Percentiles rank a stretch among this genome's conserved stretches.
phyloP scores from a whole-genome alignment of 1,139 yeast species.

The Williopsis jadinii region DNA sequence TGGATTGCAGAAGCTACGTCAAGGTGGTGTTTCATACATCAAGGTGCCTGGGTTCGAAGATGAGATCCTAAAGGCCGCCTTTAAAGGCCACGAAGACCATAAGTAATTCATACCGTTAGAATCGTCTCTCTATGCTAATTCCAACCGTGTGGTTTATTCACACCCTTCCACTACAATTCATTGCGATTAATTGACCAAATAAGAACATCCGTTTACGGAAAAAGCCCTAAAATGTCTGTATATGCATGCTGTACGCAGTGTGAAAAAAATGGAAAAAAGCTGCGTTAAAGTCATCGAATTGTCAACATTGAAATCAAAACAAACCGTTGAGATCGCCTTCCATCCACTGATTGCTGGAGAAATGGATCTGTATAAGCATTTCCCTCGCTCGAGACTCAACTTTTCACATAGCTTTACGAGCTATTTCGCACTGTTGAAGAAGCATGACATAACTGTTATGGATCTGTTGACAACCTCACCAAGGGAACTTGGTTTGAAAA shows the following conservation, averaged over 20 bases:
- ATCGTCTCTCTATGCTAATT: no score
- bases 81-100: conserved; percentile 48
- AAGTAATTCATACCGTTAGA: no score
- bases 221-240: no score
- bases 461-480: conserved; percentile 36
- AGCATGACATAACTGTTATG: conserved; percentile 28
- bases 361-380: conserved; percentile 34
- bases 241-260: no score
- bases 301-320: no score
- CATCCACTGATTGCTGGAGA: neutral
- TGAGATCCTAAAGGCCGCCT: conserved; percentile 66
- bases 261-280: no score
- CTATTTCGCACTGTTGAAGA: conserved; percentile 22
- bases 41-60: conserved; percentile 82
- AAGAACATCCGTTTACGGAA: no score
- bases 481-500: conserved; percentile 30
- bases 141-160: no score
- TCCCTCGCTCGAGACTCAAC: conserved; percentile 27
- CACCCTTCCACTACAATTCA: no score
- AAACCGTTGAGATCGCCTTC: no score
- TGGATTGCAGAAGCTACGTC: conserved; percentile 48
- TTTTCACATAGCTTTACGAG: conserved; percentile 24
- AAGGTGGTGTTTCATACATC: conserved; percentile 59
- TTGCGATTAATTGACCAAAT: no score
- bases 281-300: no score